Evolutionary conservation across 768 basidiomycete species (phyloP), one percentile per base, ranked within the genome.

Genomic region (Mycena crocata): DNA sequence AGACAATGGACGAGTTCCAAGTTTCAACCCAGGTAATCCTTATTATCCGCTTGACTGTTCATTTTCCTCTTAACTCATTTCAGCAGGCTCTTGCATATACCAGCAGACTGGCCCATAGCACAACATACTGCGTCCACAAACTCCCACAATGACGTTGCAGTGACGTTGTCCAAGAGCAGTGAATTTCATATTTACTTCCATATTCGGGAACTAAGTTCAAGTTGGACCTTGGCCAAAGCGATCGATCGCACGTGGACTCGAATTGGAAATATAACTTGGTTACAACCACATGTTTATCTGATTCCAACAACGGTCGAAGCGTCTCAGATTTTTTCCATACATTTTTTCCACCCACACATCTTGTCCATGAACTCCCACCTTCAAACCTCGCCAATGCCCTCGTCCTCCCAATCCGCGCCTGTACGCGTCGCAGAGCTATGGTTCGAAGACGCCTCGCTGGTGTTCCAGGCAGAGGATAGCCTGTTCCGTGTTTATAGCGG

Each of bases 391-490:
- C 35, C 39, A 28, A 55, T 54, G 24, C 24, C 52, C 28, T 5
- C 51, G n/a, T 24, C 51, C 5, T 51, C 32, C 12, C n/a, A n/a
- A 37, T 35, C 57, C 45, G n/a, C 52, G 2, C 35, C 13, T 2
- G 23, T 42, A 34, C 28, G 49, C 15, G 61, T 68, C 57, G 31
- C 32, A 32, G 66, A 54, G 21, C 24, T 68, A 19, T 68, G 66
- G 66, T 68, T 68, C 30, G 9, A 19, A 19, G 70, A 69, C 44
- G 70, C 63, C n/a, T 44, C 62, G n/a, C 31, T 69, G 15, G 52
- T 69, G 39, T 65, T 69, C 46, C 67, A 69, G 39, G 67, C 67
- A 1, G 67, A 65, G 13, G 30, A 14, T 10, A 61, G 62, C 21
- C 51, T 64, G 9, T 69, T 60, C 39, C 67, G 61, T 30, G 57